Base-by-base conservation (phyloP, 2,329 filamentous ascomycete species). In the Chaetomium sp. region DNA sequence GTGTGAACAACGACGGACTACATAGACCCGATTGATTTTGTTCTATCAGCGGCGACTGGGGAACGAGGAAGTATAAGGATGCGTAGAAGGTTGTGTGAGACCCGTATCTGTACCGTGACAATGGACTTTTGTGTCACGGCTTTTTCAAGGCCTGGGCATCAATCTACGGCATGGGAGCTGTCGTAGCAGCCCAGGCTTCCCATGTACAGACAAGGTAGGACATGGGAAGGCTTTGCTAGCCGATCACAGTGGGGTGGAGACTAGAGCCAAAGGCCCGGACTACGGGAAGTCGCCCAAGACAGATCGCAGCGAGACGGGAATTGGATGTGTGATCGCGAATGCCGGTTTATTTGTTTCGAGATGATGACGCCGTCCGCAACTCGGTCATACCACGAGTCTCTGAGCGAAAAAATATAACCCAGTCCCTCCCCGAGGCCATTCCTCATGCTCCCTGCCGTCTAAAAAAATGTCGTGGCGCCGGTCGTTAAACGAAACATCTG, bases 31-130 rank as follows among this genome's bases (percentile, higher is more conserved):
- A 27, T 27, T 27, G 19, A 27, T 27, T 27, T 27, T 27, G 19
- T 27, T 27, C 19, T 27, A 27, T 27, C 19, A 27, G 19, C 19
- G 19, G 19, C 19, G 19, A 27, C 19, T 27, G 19, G 19, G 19
- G 19, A 27, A 27, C 19, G 19, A 27, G 19, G 19, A 27, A 27
- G 19, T 27, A 27, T 27, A 27, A 27, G 19, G 19, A 27, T 27
- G 19, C 19, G 19, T 27, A 27, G 19, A 27, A 27, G 3, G 19
- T 27, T 27, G 75, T 84, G 78, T 84, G 65, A 75, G 79, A 75
- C 80, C 79, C 79, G 81, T 84, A 84, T 84, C 81, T 84, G 81
- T 84, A 80, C 81, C 75, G 74, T 79, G 74, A 72, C 74, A 75
- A 71, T 70, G 64, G 64, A 67, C 79, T 83, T 71, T 70, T 71